These are phyloP conservation scores for Coleophoma cylindrospora DNA, from an alignment of 2,329 filamentous ascomycete genomes.

Conservation along the genomic window DNA sequence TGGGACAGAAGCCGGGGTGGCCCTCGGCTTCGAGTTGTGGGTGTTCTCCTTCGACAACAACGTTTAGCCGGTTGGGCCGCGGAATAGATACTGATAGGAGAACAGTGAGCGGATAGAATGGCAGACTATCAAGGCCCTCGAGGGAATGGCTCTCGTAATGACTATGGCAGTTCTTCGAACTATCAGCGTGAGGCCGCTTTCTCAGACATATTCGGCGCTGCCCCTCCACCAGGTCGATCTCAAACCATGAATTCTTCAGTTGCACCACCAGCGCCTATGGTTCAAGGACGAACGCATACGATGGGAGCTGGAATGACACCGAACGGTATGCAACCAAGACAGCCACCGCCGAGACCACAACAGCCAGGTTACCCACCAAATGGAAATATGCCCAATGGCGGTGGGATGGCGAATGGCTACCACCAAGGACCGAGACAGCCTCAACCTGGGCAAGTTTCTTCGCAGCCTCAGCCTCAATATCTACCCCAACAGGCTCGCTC, in stretches of 20 bases:
- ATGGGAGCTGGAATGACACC: conserved; percentile 45
- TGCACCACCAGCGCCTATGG: conserved; percentile 46
- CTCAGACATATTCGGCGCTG: conserved; percentile 88
- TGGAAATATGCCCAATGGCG: conserved; percentile 22
- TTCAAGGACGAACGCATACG: conserved; percentile 71
- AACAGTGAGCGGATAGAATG: conserved; percentile 27
- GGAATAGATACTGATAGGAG: conserved; percentile 3
- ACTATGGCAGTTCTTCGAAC: conserved; percentile 41
- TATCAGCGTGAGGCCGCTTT: conserved; percentile 90
- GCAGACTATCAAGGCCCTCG: conserved; percentile 60
- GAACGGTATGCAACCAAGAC: conserved; percentile 51
- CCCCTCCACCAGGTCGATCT: conserved; percentile 81
- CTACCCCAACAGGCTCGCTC: conserved; percentile 55
- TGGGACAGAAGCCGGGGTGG: conserved; percentile 16
- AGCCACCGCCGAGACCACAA: conserved; percentile 54
- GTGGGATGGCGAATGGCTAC: conserved; percentile 42
- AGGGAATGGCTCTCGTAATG: conserved; percentile 42
- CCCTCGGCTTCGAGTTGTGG: conserved; percentile 18
- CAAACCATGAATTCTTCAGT: conserved; percentile 91
- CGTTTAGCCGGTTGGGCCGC: background rate
- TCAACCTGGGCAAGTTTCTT: conserved; percentile 24
- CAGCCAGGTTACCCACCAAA: conserved; percentile 28
- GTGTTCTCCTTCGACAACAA: conserved; percentile 1
- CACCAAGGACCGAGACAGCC: conserved; percentile 37
- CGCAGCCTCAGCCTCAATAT: conserved; percentile 50